Evolutionary conservation across 306 rosid genomes (phyloP), one percentile per base, ranked within the genome.

Genomic region (Pterocarpus santalinus): DNA sequence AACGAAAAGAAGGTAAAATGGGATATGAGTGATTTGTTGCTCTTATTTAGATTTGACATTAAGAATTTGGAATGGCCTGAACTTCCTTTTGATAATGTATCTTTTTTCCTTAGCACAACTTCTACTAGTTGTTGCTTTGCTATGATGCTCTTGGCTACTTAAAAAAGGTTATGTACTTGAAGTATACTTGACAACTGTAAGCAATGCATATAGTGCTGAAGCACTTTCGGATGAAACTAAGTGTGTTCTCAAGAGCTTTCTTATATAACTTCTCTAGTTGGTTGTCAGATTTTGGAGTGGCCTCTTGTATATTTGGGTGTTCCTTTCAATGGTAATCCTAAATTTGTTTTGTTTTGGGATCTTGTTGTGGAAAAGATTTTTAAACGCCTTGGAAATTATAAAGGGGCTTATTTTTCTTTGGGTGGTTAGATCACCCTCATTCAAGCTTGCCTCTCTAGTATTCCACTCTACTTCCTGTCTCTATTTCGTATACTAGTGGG

Each of bases 21-120:
- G 61, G 68, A 58, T 35, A 22, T 46, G 72, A 22, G 36, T 80
- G 9, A 39, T 62, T 78, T 77, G 28, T 8, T 46, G 43, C 49
- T 32, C 22, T 72, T 71, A 47, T 67, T 46, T 49, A 70, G 52
- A 72, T 46, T 64, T 35, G 47, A 46, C 65, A 49, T 17, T 14
- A 58, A 41, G 39, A 64, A 65, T 75, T 85, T 51, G 28, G 74
- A 72, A 47, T 62, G 78, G 67, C 56, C 64, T 15, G 62, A 51
- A 62, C 47, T 32, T 32, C 7, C 32, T 60, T 73, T 22, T 41
- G 80, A 8, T 53, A 58, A 51, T 16, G 49, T 5, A 36, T 65
- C 34, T 35, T 1, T n/a, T 11, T 28, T 69, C 16, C n/a, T 69
- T 44, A 22, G 56, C 44, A 47, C 74, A 46, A 30, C 46, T 61